Evolutionary conservation across 352 stramenopile genomes (phyloP), one percentile per base, ranked within the genome.

Genomic region (Pythium sukuiense): DNA sequence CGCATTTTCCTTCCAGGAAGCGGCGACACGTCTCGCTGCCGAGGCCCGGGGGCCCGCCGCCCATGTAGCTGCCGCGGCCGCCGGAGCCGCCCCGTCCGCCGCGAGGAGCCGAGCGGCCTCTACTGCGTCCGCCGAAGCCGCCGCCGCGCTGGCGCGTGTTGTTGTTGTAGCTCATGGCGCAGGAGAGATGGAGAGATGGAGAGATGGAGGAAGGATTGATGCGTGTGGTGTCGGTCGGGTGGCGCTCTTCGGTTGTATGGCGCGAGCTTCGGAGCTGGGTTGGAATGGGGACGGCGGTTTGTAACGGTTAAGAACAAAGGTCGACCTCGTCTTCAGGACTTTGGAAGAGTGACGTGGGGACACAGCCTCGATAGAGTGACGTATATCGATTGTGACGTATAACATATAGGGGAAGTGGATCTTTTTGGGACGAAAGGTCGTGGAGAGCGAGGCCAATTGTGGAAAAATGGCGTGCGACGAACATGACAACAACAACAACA

Each of bases 1-100:
- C 76, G 71, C 85, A 93, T 55, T 90, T 90, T 57, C 82, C 73
- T 61, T 88, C 78, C 58, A 92, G 65, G 63, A 85, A 89, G 56
- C 76, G 74, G 18, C 80, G 70, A 53, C 87, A 95, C 26, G 88
- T 84, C 72, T 95, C 85, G 54, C 76, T 84, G 18, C 85, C 85
- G 20, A 79, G 68, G 9, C 63, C 65, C 1, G 68, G 66, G 9
- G 65, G 69, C 30, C 70, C 60, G 27, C 74, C 69, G 27, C 83
- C 45, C 45, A 52, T 52, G 45, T 52, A 74, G 26, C 76, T 64
- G 3, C 81, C 65, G 14, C 74, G 63, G 11, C 78, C 69, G n/a
- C 80, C 71, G 41, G 75, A 67, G 7, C 76, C 65, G 27, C 79
- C 66, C 26, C 79, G 74, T 32, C 81, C 65, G 29, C 73, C 71